Conservation (phyloP, 306 rosid species). For the Castanea crenata region DNA sequence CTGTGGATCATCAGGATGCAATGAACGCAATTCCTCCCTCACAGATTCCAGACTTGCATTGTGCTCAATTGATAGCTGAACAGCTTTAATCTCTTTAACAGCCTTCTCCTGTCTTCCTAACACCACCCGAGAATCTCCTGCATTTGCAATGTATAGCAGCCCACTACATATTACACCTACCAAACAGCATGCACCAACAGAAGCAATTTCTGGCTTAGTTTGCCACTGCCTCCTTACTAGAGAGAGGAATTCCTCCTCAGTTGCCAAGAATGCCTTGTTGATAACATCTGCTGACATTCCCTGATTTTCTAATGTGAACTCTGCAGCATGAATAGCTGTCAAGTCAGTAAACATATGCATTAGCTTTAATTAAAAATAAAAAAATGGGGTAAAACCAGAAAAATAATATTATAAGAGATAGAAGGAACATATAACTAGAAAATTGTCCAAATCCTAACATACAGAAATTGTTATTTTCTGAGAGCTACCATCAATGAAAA, state of each 20-base stretch:
- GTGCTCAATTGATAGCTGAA: conserved; percentile 89
- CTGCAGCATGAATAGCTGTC: conserved; percentile 64
- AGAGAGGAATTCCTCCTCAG: conserved; percentile 87
- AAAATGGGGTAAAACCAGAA: not conserved
- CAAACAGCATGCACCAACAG: conserved; percentile 94
- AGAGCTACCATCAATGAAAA: not conserved
- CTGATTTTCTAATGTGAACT: conserved; percentile 61
- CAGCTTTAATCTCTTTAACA: conserved; percentile 61
- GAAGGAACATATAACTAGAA: not conserved
- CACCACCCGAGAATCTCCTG: conserved; percentile 96
- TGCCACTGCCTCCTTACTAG: conserved; percentile 75
- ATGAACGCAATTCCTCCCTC: conserved; percentile 68
- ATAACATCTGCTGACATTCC: conserved; percentile 88
- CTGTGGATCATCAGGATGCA: conserved; percentile 95
- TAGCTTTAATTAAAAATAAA: conserved; percentile 20
- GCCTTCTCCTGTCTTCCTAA: conserved; percentile 62
- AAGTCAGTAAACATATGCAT: conserved; percentile 47
- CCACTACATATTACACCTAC: conserved; percentile 77
- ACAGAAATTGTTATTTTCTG: not conserved
- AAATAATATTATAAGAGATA: not conserved
- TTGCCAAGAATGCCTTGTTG: conserved; percentile 74
- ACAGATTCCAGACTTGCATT: conserved; percentile 86
- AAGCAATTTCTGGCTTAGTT: conserved; percentile 75
- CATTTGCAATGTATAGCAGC: conserved; percentile 80
- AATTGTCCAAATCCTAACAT: not conserved